These are phyloP conservation scores for Apiospora rasikravindrae DNA, from an alignment of 2,329 filamentous ascomycete genomes.

Conservation along the genomic window DNA sequence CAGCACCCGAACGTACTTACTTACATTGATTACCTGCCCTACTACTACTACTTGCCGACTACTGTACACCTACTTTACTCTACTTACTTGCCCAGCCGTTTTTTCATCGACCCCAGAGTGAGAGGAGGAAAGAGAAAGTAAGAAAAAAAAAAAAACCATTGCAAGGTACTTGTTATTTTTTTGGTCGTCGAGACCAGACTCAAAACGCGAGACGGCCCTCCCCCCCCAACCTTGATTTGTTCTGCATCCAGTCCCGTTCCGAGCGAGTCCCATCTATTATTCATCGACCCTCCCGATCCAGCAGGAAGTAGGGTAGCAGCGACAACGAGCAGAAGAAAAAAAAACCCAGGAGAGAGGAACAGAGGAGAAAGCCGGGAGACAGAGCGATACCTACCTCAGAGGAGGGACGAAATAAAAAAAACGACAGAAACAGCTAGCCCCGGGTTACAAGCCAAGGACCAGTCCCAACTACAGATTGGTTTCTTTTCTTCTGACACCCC, in stretches of 20 bases:
- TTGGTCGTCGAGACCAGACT: neutral
- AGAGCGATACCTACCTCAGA: neutral
- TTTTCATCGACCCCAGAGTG: neutral
- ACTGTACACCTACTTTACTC: too few relatives aligned
- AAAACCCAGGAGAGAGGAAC: slow-evolving; percentile 6
- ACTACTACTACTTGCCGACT: neutral
- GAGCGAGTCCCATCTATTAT: slow-evolving; percentile 11
- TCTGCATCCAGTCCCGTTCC: neutral
- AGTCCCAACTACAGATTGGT: slow-evolving; percentile 17
- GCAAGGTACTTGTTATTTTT: slow-evolving; percentile 5
- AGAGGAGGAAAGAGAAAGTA: neutral
- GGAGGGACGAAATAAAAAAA: slow-evolving; percentile 7
- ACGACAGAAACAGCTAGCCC: slow-evolving; percentile 2
- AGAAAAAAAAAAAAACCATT: neutral
- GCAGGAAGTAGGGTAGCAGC: slow-evolving; percentile 9
- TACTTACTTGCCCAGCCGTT: neutral
- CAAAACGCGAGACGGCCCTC: slow-evolving; percentile 3
- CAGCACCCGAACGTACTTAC: slow-evolving; percentile 1
- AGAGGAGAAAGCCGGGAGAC: neutral
- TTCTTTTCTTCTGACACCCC: slow-evolving; percentile 16
- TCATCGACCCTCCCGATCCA: slow-evolving; percentile 11
- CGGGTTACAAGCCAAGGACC: neutral
- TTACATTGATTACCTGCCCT: neutral
- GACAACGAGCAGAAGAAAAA: slow-evolving; percentile 13
- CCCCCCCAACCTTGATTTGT: slow-evolving; percentile 6